Evolutionary conservation across 495 filamentous ascomycete species (phyloP).

Genomic region (Barbatosphaeria neglecta): DNA sequence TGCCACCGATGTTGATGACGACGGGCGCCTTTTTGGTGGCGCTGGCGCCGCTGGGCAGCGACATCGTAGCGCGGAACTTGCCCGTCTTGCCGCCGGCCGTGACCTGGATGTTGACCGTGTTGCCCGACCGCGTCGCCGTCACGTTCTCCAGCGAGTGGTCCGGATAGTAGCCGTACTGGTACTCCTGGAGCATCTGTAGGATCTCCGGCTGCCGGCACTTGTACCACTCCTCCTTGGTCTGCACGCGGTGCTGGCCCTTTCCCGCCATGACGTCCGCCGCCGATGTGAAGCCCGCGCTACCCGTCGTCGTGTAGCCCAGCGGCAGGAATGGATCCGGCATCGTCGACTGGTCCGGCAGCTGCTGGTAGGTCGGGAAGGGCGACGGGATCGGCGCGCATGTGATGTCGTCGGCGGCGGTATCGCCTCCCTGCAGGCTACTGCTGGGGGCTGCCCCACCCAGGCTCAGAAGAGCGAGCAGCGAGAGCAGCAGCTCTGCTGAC

Average conservation of each 20-base stretch:
- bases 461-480: background rate
- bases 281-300: conserved; percentile 21
- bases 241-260: conserved; percentile 29
- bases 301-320: conserved; percentile 29
- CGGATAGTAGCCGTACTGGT: conserved; percentile 45
- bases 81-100: conserved; percentile 34
- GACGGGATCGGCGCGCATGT: conserved; percentile 24
- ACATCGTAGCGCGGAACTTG: conserved; percentile 31
- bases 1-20: conserved; percentile 44
- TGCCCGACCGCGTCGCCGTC: conserved; percentile 37
- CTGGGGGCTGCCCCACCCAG: background rate
- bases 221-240: conserved; percentile 38
- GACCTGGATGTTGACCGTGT: conserved; percentile 33
- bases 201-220: conserved; percentile 41
- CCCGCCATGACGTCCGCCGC: conserved; percentile 25
- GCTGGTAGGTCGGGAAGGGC: conserved; percentile 27
- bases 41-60: conserved; percentile 28
- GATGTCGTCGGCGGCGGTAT: background rate
- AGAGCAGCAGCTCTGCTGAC: background rate
- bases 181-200: conserved; percentile 38
- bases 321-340: conserved; percentile 40
- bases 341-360: conserved; percentile 27
- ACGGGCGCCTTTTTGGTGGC: conserved; percentile 29
- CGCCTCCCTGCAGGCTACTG: background rate
- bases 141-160: conserved; percentile 40